phyloP scores from a whole-genome alignment of 768 basidiomycete species.

The Clavaria fumosa region DNA sequence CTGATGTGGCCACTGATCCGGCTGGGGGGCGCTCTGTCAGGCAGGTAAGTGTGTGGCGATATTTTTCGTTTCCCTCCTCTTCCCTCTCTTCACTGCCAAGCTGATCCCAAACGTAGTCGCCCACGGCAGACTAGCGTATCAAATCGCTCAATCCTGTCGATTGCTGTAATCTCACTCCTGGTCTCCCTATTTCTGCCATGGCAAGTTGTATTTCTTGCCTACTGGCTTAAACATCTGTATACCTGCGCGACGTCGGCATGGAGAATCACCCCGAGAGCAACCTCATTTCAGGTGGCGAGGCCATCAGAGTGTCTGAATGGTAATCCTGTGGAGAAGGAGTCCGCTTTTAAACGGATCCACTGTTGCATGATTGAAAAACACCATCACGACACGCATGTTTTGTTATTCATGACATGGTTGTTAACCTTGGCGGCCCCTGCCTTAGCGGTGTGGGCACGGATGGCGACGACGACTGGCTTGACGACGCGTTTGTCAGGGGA shows the following conservation, averaged over 20 bases:
- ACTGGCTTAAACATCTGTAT: constrained; percentile 64
- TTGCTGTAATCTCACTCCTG: constrained; percentile 42
- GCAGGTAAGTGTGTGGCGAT: too few species aligned
- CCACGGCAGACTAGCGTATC: constrained; percentile 23
- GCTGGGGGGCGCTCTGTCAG: constrained; percentile 17
- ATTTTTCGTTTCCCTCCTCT: too few species aligned
- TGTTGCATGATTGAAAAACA: constrained; percentile 12
- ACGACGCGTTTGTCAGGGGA: constrained; percentile 73
- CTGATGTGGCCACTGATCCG: constrained; percentile 33
- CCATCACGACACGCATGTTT: constrained; percentile 37
- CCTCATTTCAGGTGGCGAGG: constrained; percentile 7
- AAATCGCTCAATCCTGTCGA: constrained; percentile 38
- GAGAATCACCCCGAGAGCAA: constrained; percentile 8
- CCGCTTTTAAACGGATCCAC: too few species aligned
- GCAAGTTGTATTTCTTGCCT: constrained; percentile 81
- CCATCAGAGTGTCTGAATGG: background rate
- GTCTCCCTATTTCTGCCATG: constrained; percentile 73
- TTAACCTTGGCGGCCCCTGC: constrained; percentile 65
- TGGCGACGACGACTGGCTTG: constrained; percentile 63
- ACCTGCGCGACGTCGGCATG: constrained; percentile 35
- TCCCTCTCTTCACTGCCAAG: background rate
- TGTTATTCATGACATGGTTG: constrained; percentile 69
- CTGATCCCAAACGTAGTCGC: constrained; percentile 10
- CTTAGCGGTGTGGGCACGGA: constrained; percentile 81
- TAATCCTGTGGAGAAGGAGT: too few species aligned